A percentile compares a stretch with the other conserved stretches of the same genome.
Evolutionary conservation across 352 stramenopile genomes (phyloP).

Genomic region (Peronospora destructor): DNA sequence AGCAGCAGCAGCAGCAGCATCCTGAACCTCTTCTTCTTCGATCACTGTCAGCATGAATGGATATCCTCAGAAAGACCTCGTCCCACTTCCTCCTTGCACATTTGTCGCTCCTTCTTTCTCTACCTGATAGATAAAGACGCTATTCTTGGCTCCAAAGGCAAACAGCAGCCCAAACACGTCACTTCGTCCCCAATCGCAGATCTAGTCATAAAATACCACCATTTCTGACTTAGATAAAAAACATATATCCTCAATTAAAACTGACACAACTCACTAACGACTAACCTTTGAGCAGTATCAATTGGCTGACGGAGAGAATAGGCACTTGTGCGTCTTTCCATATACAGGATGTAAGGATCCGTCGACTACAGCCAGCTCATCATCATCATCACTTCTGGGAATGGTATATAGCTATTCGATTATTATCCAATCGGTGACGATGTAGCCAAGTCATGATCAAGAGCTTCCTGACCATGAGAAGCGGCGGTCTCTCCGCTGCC

Average conservation of each 20-base stretch:
- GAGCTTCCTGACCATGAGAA: conserved; percentile 12
- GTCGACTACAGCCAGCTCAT: no score
- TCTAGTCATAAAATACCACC: conserved; percentile 22
- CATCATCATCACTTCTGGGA: no score
- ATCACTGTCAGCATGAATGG: conserved; percentile 2
- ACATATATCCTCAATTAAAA: background rate
- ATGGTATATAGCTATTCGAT: no score
- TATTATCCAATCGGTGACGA: conserved; percentile 13
- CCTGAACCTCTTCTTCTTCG: background rate
- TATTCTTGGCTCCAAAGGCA: conserved; percentile 55
- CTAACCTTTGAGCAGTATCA: conserved; percentile 74
- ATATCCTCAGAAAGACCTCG: no score
- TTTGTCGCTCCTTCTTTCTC: background rate
- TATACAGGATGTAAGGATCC: background rate
- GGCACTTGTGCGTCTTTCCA: conserved; percentile 21
- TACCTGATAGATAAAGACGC: conserved; percentile 59
- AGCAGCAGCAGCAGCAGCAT: no score
- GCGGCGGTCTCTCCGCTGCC: conserved; percentile 1
- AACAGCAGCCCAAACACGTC: conserved; percentile 33
- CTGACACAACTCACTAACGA: background rate
- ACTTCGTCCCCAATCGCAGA: conserved; percentile 56
- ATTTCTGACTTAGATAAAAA: background rate
- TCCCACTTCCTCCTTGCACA: no score
- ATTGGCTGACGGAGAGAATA: conserved; percentile 61
- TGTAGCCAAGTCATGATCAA: conserved; percentile 2